Conservation (phyloP, 2,329 filamentous ascomycete species). For the Epichloe coenophiala region DNA sequence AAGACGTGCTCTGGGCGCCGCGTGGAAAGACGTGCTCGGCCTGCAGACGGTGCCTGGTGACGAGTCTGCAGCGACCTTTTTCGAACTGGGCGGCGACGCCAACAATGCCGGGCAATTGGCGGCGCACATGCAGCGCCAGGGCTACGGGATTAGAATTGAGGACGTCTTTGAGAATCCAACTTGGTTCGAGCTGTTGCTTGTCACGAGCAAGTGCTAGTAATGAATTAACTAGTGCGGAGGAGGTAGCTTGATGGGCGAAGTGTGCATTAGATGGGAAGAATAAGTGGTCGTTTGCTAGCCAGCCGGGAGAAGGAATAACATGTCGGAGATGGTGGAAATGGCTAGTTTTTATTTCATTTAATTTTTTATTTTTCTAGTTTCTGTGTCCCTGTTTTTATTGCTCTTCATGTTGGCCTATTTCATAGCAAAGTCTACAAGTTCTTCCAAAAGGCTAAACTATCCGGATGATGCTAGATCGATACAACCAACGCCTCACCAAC, state of each 20-base stretch:
- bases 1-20: not conserved
- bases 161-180: not conserved
- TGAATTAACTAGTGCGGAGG: not conserved
- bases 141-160: not conserved
- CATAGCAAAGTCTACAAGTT: too few relatives aligned
- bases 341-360: too few relatives aligned
- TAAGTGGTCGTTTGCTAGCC: too few relatives aligned
- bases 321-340: not conserved
- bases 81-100: not conserved
- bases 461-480: too few relatives aligned
- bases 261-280: too few relatives aligned
- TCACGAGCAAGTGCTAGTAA: not conserved
- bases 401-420: too few relatives aligned
- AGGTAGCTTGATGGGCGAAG: not conserved
- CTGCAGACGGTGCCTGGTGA: not conserved
- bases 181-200: not conserved
- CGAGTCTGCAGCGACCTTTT: not conserved
- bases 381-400: too few relatives aligned
- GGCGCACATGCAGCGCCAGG: not conserved
- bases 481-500: too few relatives aligned
- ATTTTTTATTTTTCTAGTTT: too few relatives aligned
- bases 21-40: not conserved
- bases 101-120: slow-evolving; percentile 1
- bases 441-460: too few relatives aligned
- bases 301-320: too few relatives aligned